These are phyloP conservation scores for Metroxylon sagu DNA, from an alignment of 176 grass and related monocot genomes.

Conservation along the genomic window DNA sequence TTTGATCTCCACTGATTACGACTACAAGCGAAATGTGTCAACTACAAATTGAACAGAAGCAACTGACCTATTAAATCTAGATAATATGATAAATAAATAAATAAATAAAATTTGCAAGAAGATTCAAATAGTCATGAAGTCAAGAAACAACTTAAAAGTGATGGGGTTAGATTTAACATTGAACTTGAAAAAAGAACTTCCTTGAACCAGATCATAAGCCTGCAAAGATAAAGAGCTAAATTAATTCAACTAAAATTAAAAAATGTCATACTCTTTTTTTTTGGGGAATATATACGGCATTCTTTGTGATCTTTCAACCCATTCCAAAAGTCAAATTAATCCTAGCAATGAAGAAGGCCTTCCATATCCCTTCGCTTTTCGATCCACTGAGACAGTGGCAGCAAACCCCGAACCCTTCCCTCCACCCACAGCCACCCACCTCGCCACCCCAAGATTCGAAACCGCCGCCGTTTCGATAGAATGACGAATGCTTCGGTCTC, in stretches of 20 bases:
- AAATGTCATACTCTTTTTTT: constrained; percentile 1
- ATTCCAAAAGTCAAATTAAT: no score
- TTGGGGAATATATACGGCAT: background rate
- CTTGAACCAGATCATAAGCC: constrained; percentile 92
- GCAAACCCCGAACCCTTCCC: background rate
- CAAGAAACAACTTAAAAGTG: background rate
- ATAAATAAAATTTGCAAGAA: background rate
- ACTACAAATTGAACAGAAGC: no score
- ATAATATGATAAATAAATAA: background rate
- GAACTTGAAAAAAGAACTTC: constrained; percentile 63
- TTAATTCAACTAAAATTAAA: constrained; percentile 5
- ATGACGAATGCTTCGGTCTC: no score
- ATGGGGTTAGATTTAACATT: constrained; percentile 1
- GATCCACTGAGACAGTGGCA: background rate
- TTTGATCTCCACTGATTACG: no score
- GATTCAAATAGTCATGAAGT: background rate
- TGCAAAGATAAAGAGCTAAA: constrained; percentile 32
- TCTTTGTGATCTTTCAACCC: no score
- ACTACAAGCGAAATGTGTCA: no score
- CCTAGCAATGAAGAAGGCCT: background rate
- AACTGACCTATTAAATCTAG: background rate
- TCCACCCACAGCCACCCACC: background rate
- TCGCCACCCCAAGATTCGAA: constrained; percentile 12
- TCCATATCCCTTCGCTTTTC: background rate
- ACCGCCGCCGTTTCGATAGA: constrained; percentile 43